Evolutionary conservation across 768 basidiomycete genomes (phyloP), one percentile per base, ranked within the genome.

Genomic region (Lactifluus hygrophoroides): DNA sequence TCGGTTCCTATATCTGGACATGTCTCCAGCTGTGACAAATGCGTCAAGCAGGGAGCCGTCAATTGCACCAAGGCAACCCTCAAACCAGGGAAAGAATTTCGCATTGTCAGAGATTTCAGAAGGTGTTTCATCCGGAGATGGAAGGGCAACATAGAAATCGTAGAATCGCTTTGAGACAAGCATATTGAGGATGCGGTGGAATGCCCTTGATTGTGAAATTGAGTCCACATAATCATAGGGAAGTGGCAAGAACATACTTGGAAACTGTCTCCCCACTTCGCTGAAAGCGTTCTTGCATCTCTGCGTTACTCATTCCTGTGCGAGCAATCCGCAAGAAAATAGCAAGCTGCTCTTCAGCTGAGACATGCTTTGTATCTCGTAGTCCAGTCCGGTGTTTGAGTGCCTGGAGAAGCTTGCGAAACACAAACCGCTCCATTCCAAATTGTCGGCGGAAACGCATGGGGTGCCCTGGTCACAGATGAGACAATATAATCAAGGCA

Each of bases 1-100:
- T 1, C 59, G 61, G 54, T 71, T 66, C 3, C 62, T 56, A 40
- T 56, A 3, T n/a, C 40, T 30, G 10, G 59, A 23, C 30, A 55
- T 54, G 34, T 66, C 66, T 16, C 10, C 61, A 21, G 50, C 58
- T 7, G 66, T 34, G 1, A 63, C 63, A 34, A 51, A 65, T 27
- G 74, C 64, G 32, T 72, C n/a, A n/a, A n/a, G n/a, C n/a, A n/a
- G 68, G 0, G 72, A 68, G 1, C 75, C 70, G 66, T 75, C 73
- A 53, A 76, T 67, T 0, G 70, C 68, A 4, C 71, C 70, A 43
- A 68, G 49, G 21, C 67, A 67, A 32, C 67, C 58, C 34, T 58
- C 44, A 51, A 76, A 74, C 54, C 59, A 75, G 0, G 72, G 75
- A 54, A 52, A 74, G 48, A 71, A 66, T 47, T 69, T 68, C n/a